Conservation (phyloP, 805 yeast genomes). For the Nadsonia fulvescens region DNA sequence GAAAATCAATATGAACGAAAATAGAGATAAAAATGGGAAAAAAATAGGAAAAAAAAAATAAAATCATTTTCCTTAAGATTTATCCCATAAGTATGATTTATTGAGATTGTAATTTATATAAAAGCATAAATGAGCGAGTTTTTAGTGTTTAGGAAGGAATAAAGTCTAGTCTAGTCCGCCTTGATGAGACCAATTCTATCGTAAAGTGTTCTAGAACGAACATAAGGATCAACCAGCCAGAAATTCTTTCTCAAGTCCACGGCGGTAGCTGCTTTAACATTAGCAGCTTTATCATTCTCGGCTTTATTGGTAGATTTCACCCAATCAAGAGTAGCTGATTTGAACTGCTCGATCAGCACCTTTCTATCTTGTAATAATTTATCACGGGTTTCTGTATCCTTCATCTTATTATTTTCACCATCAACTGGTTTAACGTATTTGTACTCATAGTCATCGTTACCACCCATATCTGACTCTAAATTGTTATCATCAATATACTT, state of each 20-base stretch:
- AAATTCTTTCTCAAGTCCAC: conserved; percentile 42
- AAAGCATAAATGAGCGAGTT: too few relatives aligned
- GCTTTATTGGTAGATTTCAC: conserved; percentile 33
- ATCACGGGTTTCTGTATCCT: conserved; percentile 29
- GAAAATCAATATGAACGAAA: too few relatives aligned
- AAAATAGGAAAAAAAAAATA: too few relatives aligned
- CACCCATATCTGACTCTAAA: conserved; percentile 63
- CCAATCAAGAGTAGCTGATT: conserved; percentile 62
- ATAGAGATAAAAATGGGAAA: too few relatives aligned
- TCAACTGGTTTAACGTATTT: conserved; percentile 43
- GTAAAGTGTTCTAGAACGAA: conserved; percentile 60
- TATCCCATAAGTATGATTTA: too few relatives aligned
- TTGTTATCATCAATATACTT: conserved; percentile 39
- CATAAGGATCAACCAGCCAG: conserved; percentile 55
- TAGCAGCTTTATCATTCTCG: conserved; percentile 29
- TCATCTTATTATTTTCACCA: conserved; percentile 32
- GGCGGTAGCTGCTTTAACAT: conserved; percentile 28
- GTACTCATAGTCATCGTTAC: conserved; percentile 40
- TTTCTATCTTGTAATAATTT: conserved; percentile 34
- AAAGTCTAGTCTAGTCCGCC: too few relatives aligned
- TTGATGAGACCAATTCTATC: conserved; percentile 62
- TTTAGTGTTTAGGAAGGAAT: too few relatives aligned
- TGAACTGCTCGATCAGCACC: conserved; percentile 32
- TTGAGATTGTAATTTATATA: too few relatives aligned
- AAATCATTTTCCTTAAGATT: too few relatives aligned